Conservation (phyloP, 345 rosid species). For the Camelina laxa region DNA sequence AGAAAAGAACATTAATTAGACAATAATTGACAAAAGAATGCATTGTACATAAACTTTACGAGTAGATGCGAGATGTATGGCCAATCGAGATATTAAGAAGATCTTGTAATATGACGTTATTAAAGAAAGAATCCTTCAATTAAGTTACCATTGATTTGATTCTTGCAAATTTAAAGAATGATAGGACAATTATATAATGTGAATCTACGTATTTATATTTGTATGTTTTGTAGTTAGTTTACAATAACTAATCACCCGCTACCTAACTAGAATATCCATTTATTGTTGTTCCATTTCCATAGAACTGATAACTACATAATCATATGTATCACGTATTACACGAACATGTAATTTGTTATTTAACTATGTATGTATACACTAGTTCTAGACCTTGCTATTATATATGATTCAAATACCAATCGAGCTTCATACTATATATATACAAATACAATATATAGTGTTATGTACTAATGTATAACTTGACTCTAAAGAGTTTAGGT, state of each 20-base stretch:
- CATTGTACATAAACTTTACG: conserved; percentile 24
- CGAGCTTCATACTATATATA: too few species aligned
- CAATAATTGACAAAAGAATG: conserved; percentile 31
- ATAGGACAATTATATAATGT: neutral
- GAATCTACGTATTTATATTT: neutral
- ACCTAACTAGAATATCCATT: neutral
- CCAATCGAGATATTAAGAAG: conserved; percentile 18
- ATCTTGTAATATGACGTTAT: conserved; percentile 15
- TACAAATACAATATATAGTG: too few species aligned
- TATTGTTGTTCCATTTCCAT: too few species aligned
- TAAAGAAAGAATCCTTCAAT: neutral
- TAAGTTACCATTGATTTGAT: conserved; percentile 6
- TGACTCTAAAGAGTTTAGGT: too few species aligned
- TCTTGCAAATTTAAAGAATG: conserved; percentile 1
- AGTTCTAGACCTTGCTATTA: too few species aligned
- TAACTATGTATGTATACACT: too few species aligned
- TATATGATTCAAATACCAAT: too few species aligned
- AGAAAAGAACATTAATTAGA: conserved; percentile 21
- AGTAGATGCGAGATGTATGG: conserved; percentile 35
- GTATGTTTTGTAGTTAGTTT: neutral
- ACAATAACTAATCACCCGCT: neutral
- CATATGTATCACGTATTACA: too few species aligned
- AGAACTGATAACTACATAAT: too few species aligned
- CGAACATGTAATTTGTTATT: too few species aligned
- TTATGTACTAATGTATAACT: too few species aligned